Conservation (phyloP, 2,329 filamentous ascomycete species). For the Colletotrichum sp. region DNA sequence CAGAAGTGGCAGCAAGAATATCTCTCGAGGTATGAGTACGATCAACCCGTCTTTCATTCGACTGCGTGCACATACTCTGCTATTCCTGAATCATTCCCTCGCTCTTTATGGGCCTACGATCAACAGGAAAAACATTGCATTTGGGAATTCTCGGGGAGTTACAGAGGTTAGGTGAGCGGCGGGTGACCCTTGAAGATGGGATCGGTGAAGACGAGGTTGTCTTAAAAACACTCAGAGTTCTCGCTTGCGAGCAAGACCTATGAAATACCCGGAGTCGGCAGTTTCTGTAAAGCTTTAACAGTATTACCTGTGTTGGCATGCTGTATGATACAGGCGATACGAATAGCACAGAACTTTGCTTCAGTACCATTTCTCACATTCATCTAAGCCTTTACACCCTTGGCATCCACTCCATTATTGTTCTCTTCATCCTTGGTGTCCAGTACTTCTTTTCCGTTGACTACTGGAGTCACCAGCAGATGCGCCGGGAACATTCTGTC, state of each 20-base stretch:
- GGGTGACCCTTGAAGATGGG: accelerated
- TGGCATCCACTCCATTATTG: accelerated
- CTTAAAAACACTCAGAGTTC: accelerated
- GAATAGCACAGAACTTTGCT: not conserved
- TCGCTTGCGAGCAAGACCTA: too few relatives aligned
- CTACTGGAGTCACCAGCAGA: not conserved
- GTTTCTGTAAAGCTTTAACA: accelerated
- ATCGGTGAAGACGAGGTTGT: too few relatives aligned
- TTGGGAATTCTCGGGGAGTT: accelerated
- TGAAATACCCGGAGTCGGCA: too few relatives aligned
- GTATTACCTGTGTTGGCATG: not conserved
- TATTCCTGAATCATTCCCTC: accelerated
- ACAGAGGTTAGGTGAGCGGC: too few relatives aligned
- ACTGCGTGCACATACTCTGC: too few relatives aligned
- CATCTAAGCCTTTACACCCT: not conserved
- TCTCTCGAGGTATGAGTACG: too few relatives aligned
- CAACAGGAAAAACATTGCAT: accelerated
- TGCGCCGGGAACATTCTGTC: not conserved
- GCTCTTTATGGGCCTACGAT: too few relatives aligned
- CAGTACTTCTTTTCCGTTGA: not conserved
- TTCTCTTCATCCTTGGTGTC: not conserved
- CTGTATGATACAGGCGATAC: not conserved
- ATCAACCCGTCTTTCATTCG: too few relatives aligned
- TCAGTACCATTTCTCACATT: not conserved
- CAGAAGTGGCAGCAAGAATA: too few relatives aligned